Percentiles rank a stretch among this genome's conserved stretches.
phyloP scores from a whole-genome alignment of 1,284 basidiomycete species.

The Trametes polyzona region DNA sequence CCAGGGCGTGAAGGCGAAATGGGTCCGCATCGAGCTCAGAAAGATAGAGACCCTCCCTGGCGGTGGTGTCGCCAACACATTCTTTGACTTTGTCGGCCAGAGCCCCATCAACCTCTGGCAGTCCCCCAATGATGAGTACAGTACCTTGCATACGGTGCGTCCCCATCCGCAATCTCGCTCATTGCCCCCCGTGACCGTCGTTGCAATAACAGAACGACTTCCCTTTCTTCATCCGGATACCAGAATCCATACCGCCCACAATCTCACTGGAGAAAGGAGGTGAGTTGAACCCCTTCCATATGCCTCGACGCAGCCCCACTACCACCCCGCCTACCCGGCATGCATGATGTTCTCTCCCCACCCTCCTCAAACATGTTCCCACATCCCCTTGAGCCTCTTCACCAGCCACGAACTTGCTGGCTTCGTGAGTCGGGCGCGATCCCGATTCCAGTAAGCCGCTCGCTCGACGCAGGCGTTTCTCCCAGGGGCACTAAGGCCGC shows the following conservation, averaged over 20 bases:
- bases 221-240: conserved; percentile 84
- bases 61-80: conserved; percentile 68
- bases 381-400: too few relatives aligned
- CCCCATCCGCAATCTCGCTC: neutral
- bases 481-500: too few relatives aligned
- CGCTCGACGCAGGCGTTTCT: too few relatives aligned
- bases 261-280: conserved; percentile 76
- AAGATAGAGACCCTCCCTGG: conserved; percentile 84
- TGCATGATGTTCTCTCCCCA: too few relatives aligned
- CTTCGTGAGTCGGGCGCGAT: too few relatives aligned
- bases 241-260: conserved; percentile 83
- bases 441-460: too few relatives aligned
- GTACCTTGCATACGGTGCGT: conserved; percentile 66
- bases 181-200: neutral
- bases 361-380: too few relatives aligned
- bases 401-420: too few relatives aligned
- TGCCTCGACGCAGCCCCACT: too few relatives aligned
- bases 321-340: too few relatives aligned
- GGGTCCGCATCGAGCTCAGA: conserved; percentile 85
- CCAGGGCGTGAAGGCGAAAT: conserved; percentile 85
- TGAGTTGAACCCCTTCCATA: too few relatives aligned
- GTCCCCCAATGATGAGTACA: conserved; percentile 69
- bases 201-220: conserved; percentile 61
- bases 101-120: conserved; percentile 76
- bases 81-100: conserved; percentile 72